These are phyloP conservation scores for Albugo candida DNA, from an alignment of 352 stramenopile genomes.

Conservation along the genomic window DNA sequence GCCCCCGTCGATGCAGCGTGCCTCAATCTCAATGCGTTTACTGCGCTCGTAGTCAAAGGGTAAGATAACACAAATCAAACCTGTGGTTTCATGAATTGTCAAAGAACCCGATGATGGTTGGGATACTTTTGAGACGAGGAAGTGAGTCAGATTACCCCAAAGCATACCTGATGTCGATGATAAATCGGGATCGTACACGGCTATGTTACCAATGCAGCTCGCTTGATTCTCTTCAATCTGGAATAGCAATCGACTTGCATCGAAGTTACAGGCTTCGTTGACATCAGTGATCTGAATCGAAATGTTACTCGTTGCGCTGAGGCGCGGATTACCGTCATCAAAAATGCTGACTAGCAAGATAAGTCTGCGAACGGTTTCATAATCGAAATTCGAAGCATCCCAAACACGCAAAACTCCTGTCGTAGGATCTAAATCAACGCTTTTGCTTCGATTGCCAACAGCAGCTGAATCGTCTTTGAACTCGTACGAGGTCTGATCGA, in stretches of 20 bases:
- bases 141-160: conserved; percentile 7
- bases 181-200: conserved; percentile 7
- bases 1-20: conserved; percentile 10
- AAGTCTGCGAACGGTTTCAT: conserved; percentile 5
- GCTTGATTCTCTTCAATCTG: conserved; percentile 7
- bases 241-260: background rate
- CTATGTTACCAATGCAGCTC: conserved; percentile 5
- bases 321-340: conserved; percentile 9
- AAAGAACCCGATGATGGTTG: background rate
- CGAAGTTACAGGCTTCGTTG: conserved; percentile 10
- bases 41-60: conserved; percentile 9
- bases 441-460: conserved; percentile 1
- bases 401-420: conserved; percentile 6
- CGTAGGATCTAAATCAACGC: background rate
- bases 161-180: background rate
- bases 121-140: background rate
- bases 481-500: conserved; percentile 4
- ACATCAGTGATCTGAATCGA: conserved; percentile 5
- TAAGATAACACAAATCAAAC: conserved; percentile 4
- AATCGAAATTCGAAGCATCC: conserved; percentile 8
- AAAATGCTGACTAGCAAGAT: conserved; percentile 4
- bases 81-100: conserved; percentile 7
- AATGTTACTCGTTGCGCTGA: conserved; percentile 1
- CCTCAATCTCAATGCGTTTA: conserved; percentile 1
- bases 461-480: conserved; percentile 4